Percentiles rank a stretch among this genome's conserved stretches.
phyloP scores from a whole-genome alignment of 257 asterid genomes.

The Nicotiana paniculata region DNA sequence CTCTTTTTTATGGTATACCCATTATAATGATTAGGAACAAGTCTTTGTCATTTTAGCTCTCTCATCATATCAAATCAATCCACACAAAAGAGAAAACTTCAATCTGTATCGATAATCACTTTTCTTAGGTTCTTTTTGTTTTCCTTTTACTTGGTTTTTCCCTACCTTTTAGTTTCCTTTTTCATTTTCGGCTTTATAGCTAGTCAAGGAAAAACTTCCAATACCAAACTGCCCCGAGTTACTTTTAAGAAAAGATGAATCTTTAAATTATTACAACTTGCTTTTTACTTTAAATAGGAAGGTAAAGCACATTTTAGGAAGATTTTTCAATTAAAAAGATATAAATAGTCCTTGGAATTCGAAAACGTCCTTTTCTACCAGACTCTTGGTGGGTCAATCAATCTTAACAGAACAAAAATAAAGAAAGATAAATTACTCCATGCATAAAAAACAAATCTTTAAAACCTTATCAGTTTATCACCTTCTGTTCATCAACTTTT shows the following conservation, averaged over 20 bases:
- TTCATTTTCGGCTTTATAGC: background rate
- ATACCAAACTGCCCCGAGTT: background rate
- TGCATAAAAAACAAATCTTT: background rate
- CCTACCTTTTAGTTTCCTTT: background rate
- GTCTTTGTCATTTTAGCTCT: background rate
- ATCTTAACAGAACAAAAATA: constrained; percentile 31
- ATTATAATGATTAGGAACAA: constrained; percentile 1
- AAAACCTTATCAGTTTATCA: constrained; percentile 13
- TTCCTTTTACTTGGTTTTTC: background rate
- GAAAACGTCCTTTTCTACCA: constrained; percentile 10
- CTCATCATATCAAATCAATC: background rate
- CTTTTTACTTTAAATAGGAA: background rate
- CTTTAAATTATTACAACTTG: background rate
- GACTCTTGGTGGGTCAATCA: constrained; percentile 15
- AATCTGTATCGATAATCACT: background rate
- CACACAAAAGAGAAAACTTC: background rate
- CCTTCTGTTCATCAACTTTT: background rate
- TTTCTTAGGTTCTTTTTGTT: background rate
- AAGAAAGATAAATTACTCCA: constrained; percentile 7
- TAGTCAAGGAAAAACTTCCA: background rate
- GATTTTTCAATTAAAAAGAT: background rate
- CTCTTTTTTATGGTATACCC: background rate
- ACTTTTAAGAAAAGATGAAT: background rate
- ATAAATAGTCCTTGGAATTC: background rate
- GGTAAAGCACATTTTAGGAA: background rate